Conservation (phyloP, 2,329 filamentous ascomycete genomes). For the Dactylellina cionopaga region DNA sequence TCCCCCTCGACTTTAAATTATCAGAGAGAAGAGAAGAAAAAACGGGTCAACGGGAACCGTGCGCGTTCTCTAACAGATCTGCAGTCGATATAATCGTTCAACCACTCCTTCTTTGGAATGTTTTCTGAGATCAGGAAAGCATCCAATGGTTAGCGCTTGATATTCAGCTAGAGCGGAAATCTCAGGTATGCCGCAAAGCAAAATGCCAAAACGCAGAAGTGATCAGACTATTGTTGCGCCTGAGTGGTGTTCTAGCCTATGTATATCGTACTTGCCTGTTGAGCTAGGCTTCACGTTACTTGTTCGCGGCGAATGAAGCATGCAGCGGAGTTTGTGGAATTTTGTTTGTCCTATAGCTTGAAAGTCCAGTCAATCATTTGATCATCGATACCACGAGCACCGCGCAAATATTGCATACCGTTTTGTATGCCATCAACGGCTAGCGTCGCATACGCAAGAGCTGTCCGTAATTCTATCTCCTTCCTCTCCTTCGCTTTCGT, state of each 20-base stretch:
- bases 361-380: too few species aligned
- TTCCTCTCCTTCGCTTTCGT: not conserved
- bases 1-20: not conserved
- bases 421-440: too few species aligned
- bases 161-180: too few species aligned
- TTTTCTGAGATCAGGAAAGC: not conserved
- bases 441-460: not conserved
- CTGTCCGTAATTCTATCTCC: too few species aligned
- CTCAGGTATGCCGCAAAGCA: not conserved
- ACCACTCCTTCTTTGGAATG: not conserved
- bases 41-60: not conserved
- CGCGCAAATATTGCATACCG: too few species aligned
- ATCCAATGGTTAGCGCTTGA: too few species aligned
- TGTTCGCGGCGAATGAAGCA: too few species aligned
- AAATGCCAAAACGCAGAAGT: conserved; percentile 7
- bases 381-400: too few species aligned
- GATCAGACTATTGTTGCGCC: not conserved
- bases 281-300: not conserved
- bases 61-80: not conserved
- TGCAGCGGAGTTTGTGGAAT: too few species aligned
- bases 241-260: not conserved
- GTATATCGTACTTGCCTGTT: too few species aligned
- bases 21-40: not conserved
- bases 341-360: too few species aligned
- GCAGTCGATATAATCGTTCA: not conserved